Base-by-base conservation (phyloP, 495 filamentous ascomycete species). In the Friedmanniomyces endolithicus region DNA sequence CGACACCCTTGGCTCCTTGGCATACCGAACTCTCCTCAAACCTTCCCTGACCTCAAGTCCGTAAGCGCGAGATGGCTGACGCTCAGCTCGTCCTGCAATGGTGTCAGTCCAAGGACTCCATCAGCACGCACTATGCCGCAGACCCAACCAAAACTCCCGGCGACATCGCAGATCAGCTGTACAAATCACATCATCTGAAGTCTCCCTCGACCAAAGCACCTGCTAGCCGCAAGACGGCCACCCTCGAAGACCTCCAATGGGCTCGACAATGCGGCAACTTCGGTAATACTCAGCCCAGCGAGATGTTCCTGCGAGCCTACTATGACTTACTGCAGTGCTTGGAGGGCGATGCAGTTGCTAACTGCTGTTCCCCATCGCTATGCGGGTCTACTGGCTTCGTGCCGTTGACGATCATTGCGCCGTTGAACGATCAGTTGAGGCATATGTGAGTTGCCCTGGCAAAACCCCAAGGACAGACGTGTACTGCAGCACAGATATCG, bases 331-430 rank as follows among this genome's bases (percentile, higher is more conserved):
- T 89, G 1, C 74, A 72, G 44, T 71, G 78, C 1, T 67, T 88
- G 0, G 75, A 85, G 17, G 69, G 78, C 4, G 73, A 82, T 48
- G 72, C 77, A 0, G 56, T 70, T 22, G 66, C 67, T 0, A 79
- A 78, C 11, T 77, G 84, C 57, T 80, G 84, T 16, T 86, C 81
- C 39, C 86, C 85, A 1, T 71, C 75, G 14, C 62, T 88, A n/a
- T 81, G 87, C 72, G 86, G 85, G 0, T 82, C 75, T 55, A 72
- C 71, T 50, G 86, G 85, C 1, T 74, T 75, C 0, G 67, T 86
- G 11, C 84, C 85, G 0, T 63, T 88, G 62, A 84, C 83, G 4
- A 76, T 88, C 41, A 77, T 88, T 20, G 82, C 82, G 0, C 75
- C 78, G 55, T 70, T 89, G 11, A 78, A 80, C 3, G 86, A 90